Base-by-base conservation (phyloP, 345 rosid species). In the Euclidium syriacum region DNA sequence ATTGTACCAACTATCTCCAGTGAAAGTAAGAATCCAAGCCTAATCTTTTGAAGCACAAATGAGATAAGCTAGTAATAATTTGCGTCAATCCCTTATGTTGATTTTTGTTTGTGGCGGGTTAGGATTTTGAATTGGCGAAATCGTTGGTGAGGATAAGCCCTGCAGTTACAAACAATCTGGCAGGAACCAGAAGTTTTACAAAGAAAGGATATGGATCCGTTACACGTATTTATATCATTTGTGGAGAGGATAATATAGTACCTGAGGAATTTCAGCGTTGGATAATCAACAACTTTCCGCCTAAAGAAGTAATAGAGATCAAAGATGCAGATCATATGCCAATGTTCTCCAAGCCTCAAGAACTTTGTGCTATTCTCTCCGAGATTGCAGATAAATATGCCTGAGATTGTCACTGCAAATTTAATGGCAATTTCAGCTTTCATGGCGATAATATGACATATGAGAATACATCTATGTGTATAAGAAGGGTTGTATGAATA, bases 311-410 rank as follows among this genome's bases (percentile, higher is more conserved):
- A 30, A 52, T 36, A 32, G 56, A 48, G 58, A 77, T 82, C 14
- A 12, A 30, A 10, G 75, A 64, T 38, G 65, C 79, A 3, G 79
- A 66, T 56, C 86, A 79, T 38, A 77, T 77, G 85, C 18, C 67
- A 14, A 73, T 78, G 74, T 11, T 69, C 4, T 76, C 79, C 1
- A 71, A 64, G 40, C 79, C 83, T 7, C 29, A 23, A 2, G 65
- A 77, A 46, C 62, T 82, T 1, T 30, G 53, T 24, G 48, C 14
- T 8, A 40, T 7, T 46, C 52, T 80, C 14, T 17, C 33, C 19
- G 27, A 68, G 5, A 42, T 65, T 4, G 81, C 67, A 0, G n/a
- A 15, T 14, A 51, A 44, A 38, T 53, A 43, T n/a, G 42, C 68
- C 18, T 15, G 27, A 18, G 43, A 58, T 18, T 1, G 25, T 53